phyloP scores from a whole-genome alignment of 2,329 filamentous ascomycete genomes.

The Nakataea oryzae region DNA sequence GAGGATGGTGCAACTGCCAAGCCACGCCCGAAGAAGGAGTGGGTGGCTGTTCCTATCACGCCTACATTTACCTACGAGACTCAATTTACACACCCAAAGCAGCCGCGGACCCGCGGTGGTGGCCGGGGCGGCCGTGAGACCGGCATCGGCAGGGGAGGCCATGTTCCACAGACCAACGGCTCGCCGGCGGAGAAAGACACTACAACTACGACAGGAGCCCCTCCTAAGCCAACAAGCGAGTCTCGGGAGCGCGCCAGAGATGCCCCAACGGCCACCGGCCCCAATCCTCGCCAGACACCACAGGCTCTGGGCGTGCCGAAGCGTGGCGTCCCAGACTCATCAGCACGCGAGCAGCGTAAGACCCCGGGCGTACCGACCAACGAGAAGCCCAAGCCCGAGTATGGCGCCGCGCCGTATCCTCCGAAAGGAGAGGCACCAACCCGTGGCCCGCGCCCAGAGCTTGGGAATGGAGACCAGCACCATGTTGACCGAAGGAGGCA shows the following conservation, averaged over 20 bases:
- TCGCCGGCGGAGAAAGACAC: slow-evolving; percentile 12
- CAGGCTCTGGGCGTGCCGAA: slow-evolving; percentile 27
- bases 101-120: slow-evolving; percentile 29
- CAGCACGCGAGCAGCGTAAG: slow-evolving; percentile 36
- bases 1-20: slow-evolving; percentile 32
- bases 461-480: not conserved
- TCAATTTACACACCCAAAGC: slow-evolving; percentile 29
- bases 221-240: slow-evolving; percentile 20
- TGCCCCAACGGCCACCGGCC: slow-evolving; percentile 12
- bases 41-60: slow-evolving; percentile 74
- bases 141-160: slow-evolving; percentile 16
- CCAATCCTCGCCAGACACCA: slow-evolving; percentile 22
- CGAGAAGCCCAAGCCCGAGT: slow-evolving; percentile 31
- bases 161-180: slow-evolving; percentile 9
- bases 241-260: slow-evolving; percentile 25
- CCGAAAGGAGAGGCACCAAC: not conserved
- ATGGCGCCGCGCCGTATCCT: not conserved
- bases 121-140: slow-evolving; percentile 28
- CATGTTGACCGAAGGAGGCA: not conserved
- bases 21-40: slow-evolving; percentile 65
- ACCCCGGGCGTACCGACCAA: slow-evolving; percentile 16
- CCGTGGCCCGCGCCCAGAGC: slow-evolving; percentile 1
- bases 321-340: slow-evolving; percentile 30
- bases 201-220: slow-evolving; percentile 3
- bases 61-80: slow-evolving; percentile 83